These are phyloP conservation scores for Sisymbrium irio DNA, from an alignment of 345 rosid species.

Conservation along the genomic window DNA sequence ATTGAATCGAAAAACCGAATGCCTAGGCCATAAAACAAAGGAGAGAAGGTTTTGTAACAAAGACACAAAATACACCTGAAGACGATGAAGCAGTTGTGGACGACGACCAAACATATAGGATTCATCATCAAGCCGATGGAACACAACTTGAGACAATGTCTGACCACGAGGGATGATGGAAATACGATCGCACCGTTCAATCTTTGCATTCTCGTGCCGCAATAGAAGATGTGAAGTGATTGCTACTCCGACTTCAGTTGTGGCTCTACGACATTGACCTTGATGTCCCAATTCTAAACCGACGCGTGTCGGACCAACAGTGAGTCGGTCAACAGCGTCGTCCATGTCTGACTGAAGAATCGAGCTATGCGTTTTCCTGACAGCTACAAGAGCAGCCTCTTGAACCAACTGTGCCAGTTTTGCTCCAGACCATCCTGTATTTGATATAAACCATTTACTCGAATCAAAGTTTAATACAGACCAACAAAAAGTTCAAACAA, in stretches of 20 bases:
- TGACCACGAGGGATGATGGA: slow-evolving; percentile 92
- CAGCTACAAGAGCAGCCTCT: slow-evolving; percentile 96
- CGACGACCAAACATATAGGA: slow-evolving; percentile 85
- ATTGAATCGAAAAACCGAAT: background rate
- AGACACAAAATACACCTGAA: slow-evolving; percentile 51
- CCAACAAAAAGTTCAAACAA: background rate
- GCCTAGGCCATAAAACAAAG: background rate
- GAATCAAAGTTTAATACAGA: slow-evolving; percentile 15
- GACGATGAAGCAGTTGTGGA: slow-evolving; percentile 88
- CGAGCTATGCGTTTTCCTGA: slow-evolving; percentile 69
- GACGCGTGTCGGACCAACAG: slow-evolving; percentile 85
- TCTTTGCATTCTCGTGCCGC: slow-evolving; percentile 68
- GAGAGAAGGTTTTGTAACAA: background rate
- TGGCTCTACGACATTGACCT: slow-evolving; percentile 92
- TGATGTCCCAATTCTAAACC: slow-evolving; percentile 76
- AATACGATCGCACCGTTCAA: slow-evolving; percentile 82
- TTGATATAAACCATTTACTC: slow-evolving; percentile 11
- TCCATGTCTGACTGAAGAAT: slow-evolving; percentile 83
- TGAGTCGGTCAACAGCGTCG: slow-evolving; percentile 89
- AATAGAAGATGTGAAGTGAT: slow-evolving; percentile 80
- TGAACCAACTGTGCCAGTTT: slow-evolving; percentile 84
- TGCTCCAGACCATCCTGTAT: slow-evolving; percentile 92
- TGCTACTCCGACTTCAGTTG: slow-evolving; percentile 91
- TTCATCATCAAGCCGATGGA: slow-evolving; percentile 85
- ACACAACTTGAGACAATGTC: slow-evolving; percentile 80